Conservation (phyloP, 768 basidiomycete species). For the Mycena vulgaris region DNA sequence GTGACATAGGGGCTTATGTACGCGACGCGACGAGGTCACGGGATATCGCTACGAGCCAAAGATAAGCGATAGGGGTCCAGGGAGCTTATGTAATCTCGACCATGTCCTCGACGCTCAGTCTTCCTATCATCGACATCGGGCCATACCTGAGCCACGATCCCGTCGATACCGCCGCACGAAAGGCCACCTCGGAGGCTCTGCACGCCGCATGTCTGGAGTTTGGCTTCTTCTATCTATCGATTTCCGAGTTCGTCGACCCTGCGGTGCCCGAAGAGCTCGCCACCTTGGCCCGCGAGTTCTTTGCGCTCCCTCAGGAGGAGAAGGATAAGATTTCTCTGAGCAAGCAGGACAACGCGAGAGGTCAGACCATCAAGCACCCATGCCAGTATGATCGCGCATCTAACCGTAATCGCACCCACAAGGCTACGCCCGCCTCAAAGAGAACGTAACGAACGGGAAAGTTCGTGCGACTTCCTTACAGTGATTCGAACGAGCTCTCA, state of each 20-base stretch:
- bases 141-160: constrained; percentile 68
- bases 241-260: constrained; percentile 70
- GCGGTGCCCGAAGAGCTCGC: constrained; percentile 77
- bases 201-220: constrained; percentile 83
- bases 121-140: constrained; percentile 83
- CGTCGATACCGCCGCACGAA: constrained; percentile 54
- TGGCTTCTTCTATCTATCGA: constrained; percentile 92
- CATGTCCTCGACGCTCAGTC: constrained; percentile 36
- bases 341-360: constrained; percentile 83
- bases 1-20: too few species aligned
- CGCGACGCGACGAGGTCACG: constrained; percentile 5
- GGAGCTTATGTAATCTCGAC: not conserved
- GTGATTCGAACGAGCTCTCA: not conserved
- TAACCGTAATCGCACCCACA: not conserved
- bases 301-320: constrained; percentile 77
- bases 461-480: constrained; percentile 1
- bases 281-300: constrained; percentile 80
- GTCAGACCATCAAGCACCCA: constrained; percentile 57
- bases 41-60: too few species aligned
- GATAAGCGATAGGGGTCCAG: too few species aligned
- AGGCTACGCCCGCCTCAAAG: constrained; percentile 87
- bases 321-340: constrained; percentile 82
- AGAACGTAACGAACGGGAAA: constrained; percentile 87
- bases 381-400: not conserved
- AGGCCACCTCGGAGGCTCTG: constrained; percentile 67